Percentiles rank a stretch among this genome's conserved stretches.
These are phyloP conservation scores for Candida parachauliodes DNA, from an alignment of 805 yeast genomes.

Conservation along the genomic window DNA sequence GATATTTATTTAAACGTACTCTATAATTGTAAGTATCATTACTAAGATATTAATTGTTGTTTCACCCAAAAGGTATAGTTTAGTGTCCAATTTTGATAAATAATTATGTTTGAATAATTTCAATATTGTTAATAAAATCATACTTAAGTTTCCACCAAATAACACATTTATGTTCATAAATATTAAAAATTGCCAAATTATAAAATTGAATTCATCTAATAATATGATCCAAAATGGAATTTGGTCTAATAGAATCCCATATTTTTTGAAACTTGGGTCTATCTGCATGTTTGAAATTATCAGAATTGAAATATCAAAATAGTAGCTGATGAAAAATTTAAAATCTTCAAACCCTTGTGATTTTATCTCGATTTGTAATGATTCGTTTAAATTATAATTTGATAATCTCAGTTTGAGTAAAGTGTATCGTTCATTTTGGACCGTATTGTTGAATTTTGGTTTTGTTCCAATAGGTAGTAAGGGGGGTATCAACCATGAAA, in stretches of 20 bases:
- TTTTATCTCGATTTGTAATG: slow-evolving; percentile 8
- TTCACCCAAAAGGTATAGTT: slow-evolving; percentile 4
- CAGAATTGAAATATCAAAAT: slow-evolving; percentile 19
- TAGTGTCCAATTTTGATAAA: slow-evolving; percentile 11
- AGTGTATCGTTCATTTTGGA: slow-evolving; percentile 8
- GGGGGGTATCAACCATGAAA: slow-evolving; percentile 21
- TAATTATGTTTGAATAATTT: slow-evolving; percentile 21
- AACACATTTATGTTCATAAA: background rate
- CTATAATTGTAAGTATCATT: background rate
- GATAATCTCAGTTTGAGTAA: slow-evolving; percentile 8
- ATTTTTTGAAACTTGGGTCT: slow-evolving; percentile 24
- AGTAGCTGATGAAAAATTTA: slow-evolving; percentile 16
- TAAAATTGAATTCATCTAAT: slow-evolving; percentile 13
- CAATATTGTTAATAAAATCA: slow-evolving; percentile 9
- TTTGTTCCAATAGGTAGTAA: slow-evolving; percentile 12
- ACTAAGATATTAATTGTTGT: slow-evolving; percentile 8
- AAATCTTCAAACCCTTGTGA: slow-evolving; percentile 10
- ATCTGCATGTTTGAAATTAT: slow-evolving; percentile 16
- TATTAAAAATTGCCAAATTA: slow-evolving; percentile 15
- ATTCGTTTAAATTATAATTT: slow-evolving; percentile 7
- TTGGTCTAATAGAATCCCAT: slow-evolving; percentile 16
- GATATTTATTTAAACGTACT: background rate
- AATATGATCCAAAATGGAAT: slow-evolving; percentile 11
- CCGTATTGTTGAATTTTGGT: background rate
- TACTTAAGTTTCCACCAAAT: background rate